Evolutionary conservation across 495 filamentous ascomycete species (phyloP).

Genomic region (Aspergillus ellipticus): DNA sequence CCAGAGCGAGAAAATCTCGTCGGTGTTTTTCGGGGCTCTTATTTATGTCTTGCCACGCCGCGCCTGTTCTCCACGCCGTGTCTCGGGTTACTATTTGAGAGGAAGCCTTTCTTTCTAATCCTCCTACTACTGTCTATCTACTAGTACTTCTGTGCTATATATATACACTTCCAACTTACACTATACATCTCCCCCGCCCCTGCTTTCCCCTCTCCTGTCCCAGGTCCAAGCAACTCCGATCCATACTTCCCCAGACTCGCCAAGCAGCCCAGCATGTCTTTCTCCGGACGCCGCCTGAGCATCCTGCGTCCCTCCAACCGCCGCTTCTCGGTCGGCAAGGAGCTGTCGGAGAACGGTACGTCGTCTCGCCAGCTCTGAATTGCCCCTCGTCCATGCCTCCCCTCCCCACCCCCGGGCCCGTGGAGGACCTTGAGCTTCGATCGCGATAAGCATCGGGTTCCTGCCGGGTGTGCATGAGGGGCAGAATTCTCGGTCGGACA

Average conservation of each 20-base stretch:
- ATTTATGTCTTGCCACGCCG: too few species aligned
- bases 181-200: too few species aligned
- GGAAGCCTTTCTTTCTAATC: background rate
- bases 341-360: constrained; percentile 44
- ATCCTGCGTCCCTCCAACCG: constrained; percentile 41
- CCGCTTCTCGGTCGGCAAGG: constrained; percentile 38
- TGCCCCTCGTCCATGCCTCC: too few species aligned
- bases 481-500: background rate
- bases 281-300: constrained; percentile 48
- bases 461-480: background rate
- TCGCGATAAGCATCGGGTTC: background rate
- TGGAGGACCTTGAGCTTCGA: background rate
- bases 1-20: too few species aligned
- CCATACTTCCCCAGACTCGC: background rate
- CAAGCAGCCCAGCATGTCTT: constrained; percentile 42
- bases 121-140: background rate
- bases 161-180: too few species aligned
- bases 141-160: too few species aligned
- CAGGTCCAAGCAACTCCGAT: background rate
- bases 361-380: too few species aligned
- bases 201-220: too few species aligned
- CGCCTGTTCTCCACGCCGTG: too few species aligned
- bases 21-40: too few species aligned
- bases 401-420: background rate
- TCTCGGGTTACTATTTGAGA: too few species aligned